Evolutionary conservation across 352 stramenopile genomes (phyloP).

Genomic region (Globisporangium carolinianum): DNA sequence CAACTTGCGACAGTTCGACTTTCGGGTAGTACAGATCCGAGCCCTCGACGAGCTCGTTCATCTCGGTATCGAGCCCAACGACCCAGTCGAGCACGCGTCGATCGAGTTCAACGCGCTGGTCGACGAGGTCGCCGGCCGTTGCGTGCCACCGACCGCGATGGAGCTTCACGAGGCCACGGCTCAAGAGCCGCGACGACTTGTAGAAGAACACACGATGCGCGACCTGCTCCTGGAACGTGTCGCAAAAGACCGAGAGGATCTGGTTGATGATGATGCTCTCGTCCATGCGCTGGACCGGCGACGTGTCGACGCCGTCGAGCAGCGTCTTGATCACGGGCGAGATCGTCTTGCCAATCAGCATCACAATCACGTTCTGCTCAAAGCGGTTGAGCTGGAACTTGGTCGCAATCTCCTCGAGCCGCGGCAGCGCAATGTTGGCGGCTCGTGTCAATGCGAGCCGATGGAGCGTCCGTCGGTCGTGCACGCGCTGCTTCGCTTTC

Average conservation of each 20-base stretch:
- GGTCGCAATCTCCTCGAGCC: slow-evolving; percentile 61
- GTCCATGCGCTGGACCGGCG: slow-evolving; percentile 83
- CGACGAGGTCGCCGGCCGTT: slow-evolving; percentile 75
- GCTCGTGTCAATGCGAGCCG: slow-evolving; percentile 58
- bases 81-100: slow-evolving; percentile 83
- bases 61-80: slow-evolving; percentile 83
- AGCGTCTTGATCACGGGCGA: slow-evolving; percentile 86
- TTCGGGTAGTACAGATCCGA: slow-evolving; percentile 84
- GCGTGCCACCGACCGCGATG: slow-evolving; percentile 80
- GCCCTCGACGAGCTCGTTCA: slow-evolving; percentile 87
- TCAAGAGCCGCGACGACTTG: slow-evolving; percentile 77
- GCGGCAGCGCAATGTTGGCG: slow-evolving; percentile 49
- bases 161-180: slow-evolving; percentile 73
- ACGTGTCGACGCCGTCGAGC: slow-evolving; percentile 79
- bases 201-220: slow-evolving; percentile 85
- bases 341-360: slow-evolving; percentile 88
- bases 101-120: slow-evolving; percentile 82
- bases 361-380: slow-evolving; percentile 87
- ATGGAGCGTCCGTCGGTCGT: slow-evolving; percentile 59
- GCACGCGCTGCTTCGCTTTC: slow-evolving; percentile 81
- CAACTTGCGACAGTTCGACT: slow-evolving; percentile 76
- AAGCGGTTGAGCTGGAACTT: slow-evolving; percentile 85
- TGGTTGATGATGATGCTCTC: slow-evolving; percentile 89
- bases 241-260: slow-evolving; percentile 83
- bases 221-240: slow-evolving; percentile 86